Conservation (phyloP, 768 basidiomycete species). For the Mycena indigotica region DNA sequence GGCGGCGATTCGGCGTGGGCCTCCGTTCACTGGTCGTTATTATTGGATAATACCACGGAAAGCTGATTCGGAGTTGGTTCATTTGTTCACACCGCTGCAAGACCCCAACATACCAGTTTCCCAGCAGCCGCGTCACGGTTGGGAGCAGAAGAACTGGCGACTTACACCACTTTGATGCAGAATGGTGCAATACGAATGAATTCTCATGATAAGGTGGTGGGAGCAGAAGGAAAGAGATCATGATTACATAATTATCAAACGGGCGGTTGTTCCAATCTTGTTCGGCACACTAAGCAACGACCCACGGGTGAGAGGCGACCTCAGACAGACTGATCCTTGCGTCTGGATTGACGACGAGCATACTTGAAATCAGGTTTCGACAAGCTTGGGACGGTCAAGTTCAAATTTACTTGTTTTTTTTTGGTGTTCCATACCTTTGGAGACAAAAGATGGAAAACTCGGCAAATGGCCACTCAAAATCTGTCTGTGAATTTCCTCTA, state of each 20-base stretch:
- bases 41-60: not conserved
- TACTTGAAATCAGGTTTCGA: not conserved
- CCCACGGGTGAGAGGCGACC: not conserved
- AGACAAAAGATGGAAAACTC: not conserved
- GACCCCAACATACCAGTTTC: too few relatives aligned
- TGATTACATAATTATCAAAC: not conserved
- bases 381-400: not conserved
- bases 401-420: not conserved
- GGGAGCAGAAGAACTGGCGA: not conserved
- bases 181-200: not conserved
- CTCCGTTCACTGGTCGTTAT: not conserved
- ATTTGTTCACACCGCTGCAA: too few relatives aligned
- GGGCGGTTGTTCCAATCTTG: too few relatives aligned
- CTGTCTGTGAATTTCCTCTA: slow-evolving; percentile 92
- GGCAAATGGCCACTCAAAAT: not conserved
- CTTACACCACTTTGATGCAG: not conserved
- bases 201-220: not conserved
- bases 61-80: too few relatives aligned
- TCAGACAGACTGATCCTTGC: not conserved
- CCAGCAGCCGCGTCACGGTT: too few relatives aligned
- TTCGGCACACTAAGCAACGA: too few relatives aligned
- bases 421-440: not conserved
- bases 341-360: not conserved
- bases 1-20: not conserved
- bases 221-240: not conserved